Base-by-base conservation (phyloP, 208 protist genomes). In the Trypanosoma platydactyli region DNA sequence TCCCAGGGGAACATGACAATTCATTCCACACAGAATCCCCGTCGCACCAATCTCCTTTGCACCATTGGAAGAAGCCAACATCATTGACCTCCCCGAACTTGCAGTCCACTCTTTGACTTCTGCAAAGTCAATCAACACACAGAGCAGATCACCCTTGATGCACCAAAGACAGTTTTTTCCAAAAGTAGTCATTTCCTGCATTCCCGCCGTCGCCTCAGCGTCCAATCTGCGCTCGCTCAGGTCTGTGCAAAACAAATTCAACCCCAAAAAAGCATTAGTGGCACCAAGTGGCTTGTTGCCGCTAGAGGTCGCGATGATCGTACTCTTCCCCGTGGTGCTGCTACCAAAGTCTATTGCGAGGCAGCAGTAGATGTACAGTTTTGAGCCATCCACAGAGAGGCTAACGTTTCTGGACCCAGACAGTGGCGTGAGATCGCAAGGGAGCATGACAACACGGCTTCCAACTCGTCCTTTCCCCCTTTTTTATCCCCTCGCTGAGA, bases 211-310 rank as follows among this genome's bases (percentile, higher is more conserved):
- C 5, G 70, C 75, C 1, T 53, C 52, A 0, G 42, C 54, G 1
- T 62, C 75, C 20, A 95, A 45, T 4, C 79, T 49, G 0, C 76
- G 70, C 42, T 71, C 73, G 1, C 79, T 72, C 7, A 83, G 45
- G 38, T 33, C 76, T 55, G 89, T 91, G 29, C 63, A 78, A 64
- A 88, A 96, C 27, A 96, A 24, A 72, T 94, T 96, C 15, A 96
- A 69, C 3, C 84, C 86, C 0, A 96, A 29, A 56, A 84, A 87
- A 0, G 79, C 79, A 50, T 81, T 79, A 11, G 91, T 91, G 46
- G 71, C 74, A 4, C 91, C 91, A 29, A 94, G 63, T 5, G 84
- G 76, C 48, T 86, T 91, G 68, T 92, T 96, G 35, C 91, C 91
- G 44, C 82, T 70, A 27, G 82, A 84, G 46, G 61, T 82, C 46